Percentiles rank a stretch among this genome's conserved stretches.
Evolutionary conservation across 2,329 filamentous ascomycete genomes (phyloP).

Genomic region (Aspergillus bombycis): DNA sequence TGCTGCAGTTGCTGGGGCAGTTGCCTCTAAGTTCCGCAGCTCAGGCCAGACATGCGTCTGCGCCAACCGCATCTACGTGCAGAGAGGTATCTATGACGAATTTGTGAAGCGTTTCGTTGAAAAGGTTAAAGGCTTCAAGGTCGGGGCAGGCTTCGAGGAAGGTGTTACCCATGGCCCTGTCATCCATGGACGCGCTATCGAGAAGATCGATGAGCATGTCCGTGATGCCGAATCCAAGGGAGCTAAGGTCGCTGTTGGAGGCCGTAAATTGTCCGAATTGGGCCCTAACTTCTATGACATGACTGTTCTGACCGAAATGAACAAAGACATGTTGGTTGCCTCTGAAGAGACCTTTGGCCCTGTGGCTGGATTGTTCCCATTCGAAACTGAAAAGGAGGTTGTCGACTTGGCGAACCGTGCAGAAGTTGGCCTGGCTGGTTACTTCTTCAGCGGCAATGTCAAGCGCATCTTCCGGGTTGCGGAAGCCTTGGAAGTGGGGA

Average conservation of each 20-base stretch:
- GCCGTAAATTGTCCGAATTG: constrained; percentile 71
- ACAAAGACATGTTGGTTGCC: constrained; percentile 78
- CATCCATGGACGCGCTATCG: constrained; percentile 78
- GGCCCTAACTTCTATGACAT: constrained; percentile 87
- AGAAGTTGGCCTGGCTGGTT: constrained; percentile 87
- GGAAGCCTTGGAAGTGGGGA: constrained; percentile 57
- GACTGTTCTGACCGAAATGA: constrained; percentile 88
- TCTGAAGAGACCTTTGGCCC: constrained; percentile 95
- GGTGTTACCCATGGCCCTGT: constrained; percentile 54
- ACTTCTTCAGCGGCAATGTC: constrained; percentile 77
- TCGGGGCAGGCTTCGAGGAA: constrained; percentile 50
- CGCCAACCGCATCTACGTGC: constrained; percentile 62
- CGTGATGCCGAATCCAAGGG: constrained; percentile 78
- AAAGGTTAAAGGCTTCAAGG: constrained; percentile 54
- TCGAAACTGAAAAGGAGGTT: constrained; percentile 86
- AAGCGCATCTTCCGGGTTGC: constrained; percentile 63
- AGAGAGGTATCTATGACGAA: constrained; percentile 55
- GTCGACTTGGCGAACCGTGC: constrained; percentile 78
- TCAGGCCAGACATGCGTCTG: constrained; percentile 96
- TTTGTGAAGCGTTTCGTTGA: constrained; percentile 60
- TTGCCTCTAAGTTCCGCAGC: constrained; percentile 88
- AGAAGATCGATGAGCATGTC: constrained; percentile 79
- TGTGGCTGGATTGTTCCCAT: constrained; percentile 85
- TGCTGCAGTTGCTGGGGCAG: constrained; percentile 76
- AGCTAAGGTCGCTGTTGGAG: constrained; percentile 73